Conservation (phyloP, 208 protist species). For the Acanthamoeba polyphaga region DNA sequence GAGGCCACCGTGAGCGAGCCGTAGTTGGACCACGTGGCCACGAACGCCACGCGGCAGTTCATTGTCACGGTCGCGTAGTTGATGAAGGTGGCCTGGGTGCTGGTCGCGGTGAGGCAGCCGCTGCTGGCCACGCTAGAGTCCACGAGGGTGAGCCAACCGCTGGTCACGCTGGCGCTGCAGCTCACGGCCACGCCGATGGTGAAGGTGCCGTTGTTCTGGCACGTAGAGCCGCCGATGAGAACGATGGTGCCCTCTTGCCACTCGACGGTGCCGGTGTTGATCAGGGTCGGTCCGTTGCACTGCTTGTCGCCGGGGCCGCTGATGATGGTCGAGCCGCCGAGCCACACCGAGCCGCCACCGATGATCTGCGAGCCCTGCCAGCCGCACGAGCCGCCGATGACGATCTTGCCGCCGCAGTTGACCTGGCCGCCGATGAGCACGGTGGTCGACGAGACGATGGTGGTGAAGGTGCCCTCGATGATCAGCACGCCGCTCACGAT, state of each 20-base stretch:
- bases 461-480: conserved; percentile 53
- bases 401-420: conserved; percentile 35
- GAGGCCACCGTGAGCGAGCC: conserved; percentile 25
- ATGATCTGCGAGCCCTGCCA: conserved; percentile 41
- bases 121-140: background rate
- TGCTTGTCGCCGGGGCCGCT: conserved; percentile 32
- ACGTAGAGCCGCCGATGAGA: conserved; percentile 64
- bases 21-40: conserved; percentile 34
- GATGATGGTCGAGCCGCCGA: conserved; percentile 60
- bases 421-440: conserved; percentile 31
- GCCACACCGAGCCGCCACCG: conserved; percentile 10
- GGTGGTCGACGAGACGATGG: background rate
- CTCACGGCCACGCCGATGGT: conserved; percentile 32
- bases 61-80: conserved; percentile 24
- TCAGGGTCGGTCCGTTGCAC: background rate
- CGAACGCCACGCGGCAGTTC: conserved; percentile 24
- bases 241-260: conserved; percentile 41
- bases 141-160: background rate
- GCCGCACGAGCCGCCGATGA: conserved; percentile 30
- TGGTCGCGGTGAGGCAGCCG: background rate
- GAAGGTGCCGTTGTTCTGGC: conserved; percentile 72
- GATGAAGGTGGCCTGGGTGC: conserved; percentile 27
- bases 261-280: conserved; percentile 32
- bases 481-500: conserved; percentile 27
- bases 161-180: conserved; percentile 30